phyloP scores from a whole-genome alignment of 1,139 yeast genomes.

The Ogataea hybrid region DNA sequence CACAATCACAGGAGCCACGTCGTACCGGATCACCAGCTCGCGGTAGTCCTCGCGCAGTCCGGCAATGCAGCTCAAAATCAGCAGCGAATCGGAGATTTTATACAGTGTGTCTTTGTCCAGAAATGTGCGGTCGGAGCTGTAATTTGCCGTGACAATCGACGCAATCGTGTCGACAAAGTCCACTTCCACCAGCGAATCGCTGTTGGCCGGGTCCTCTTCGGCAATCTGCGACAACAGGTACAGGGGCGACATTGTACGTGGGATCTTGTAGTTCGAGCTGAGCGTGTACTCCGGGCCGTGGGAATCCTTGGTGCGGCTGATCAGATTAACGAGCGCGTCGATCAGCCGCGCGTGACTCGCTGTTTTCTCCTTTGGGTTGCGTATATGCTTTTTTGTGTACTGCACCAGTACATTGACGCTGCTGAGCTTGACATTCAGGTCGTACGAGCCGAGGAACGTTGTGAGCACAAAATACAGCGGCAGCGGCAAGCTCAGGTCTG shows the following conservation, averaged over 20 bases:
- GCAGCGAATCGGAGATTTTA: slow-evolving; percentile 33
- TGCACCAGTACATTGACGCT: slow-evolving; percentile 31
- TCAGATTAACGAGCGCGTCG: slow-evolving; percentile 31
- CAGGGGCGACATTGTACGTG: slow-evolving; percentile 31
- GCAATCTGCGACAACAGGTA: slow-evolving; percentile 32
- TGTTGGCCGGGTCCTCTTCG: slow-evolving; percentile 30
- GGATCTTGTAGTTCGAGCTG: slow-evolving; percentile 21
- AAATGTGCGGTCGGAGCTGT: slow-evolving; percentile 24
- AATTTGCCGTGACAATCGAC: slow-evolving; percentile 28
- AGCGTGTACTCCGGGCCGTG: slow-evolving; percentile 17
- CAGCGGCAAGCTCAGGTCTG: slow-evolving; percentile 44
- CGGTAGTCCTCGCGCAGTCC: slow-evolving; percentile 34
- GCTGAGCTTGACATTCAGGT: slow-evolving; percentile 30
- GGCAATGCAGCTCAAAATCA: slow-evolving; percentile 34
- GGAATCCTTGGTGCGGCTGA: slow-evolving; percentile 28
- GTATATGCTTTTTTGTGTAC: slow-evolving; percentile 25
- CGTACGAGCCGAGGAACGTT: slow-evolving; percentile 30
- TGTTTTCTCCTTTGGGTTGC: slow-evolving; percentile 14
- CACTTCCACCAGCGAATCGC: slow-evolving; percentile 32
- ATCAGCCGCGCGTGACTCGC: slow-evolving; percentile 29
- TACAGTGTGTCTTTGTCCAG: slow-evolving; percentile 26
- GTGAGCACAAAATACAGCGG: slow-evolving; percentile 31
- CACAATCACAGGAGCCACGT: slow-evolving; percentile 29
- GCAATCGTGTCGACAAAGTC: slow-evolving; percentile 32
- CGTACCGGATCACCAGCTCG: slow-evolving; percentile 30